Evolutionary conservation across 2,329 filamentous ascomycete genomes (phyloP).

Genomic region (Scedosporium dehoogii): DNA sequence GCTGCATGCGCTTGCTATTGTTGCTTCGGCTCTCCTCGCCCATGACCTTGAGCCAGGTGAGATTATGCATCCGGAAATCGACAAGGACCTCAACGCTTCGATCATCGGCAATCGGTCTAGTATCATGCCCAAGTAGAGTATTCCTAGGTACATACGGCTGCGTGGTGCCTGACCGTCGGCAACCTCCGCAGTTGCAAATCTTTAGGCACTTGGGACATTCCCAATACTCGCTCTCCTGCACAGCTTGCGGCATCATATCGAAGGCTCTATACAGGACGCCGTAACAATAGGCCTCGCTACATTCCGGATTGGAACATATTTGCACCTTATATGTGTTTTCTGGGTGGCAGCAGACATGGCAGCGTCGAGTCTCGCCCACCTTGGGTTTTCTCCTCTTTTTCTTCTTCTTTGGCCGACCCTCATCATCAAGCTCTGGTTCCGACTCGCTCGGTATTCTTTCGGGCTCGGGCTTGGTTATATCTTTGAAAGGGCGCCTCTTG

Average conservation of each 20-base stretch:
- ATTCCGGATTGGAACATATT: slow-evolving; percentile 60
- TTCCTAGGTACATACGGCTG: slow-evolving; percentile 77
- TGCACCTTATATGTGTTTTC: slow-evolving; percentile 81
- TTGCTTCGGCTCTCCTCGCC: slow-evolving; percentile 49
- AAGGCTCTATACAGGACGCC: slow-evolving; percentile 88
- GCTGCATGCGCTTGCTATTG: slow-evolving; percentile 47
- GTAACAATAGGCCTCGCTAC: slow-evolving; percentile 76
- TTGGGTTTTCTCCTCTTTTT: slow-evolving; percentile 47
- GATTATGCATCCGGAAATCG: slow-evolving; percentile 82
- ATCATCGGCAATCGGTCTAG: slow-evolving; percentile 78
- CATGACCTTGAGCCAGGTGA: slow-evolving; percentile 63
- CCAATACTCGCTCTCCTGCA: slow-evolving; percentile 77
- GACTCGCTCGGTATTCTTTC: slow-evolving; percentile 37
- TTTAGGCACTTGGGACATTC: slow-evolving; percentile 77
- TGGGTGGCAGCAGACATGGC: slow-evolving; percentile 74
- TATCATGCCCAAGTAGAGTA: slow-evolving; percentile 84
- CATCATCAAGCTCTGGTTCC: slow-evolving; percentile 53
- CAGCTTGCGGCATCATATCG: slow-evolving; percentile 73
- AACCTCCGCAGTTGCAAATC: slow-evolving; percentile 80
- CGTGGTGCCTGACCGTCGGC: slow-evolving; percentile 57
- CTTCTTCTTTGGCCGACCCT: slow-evolving; percentile 48
- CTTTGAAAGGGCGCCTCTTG: slow-evolving; percentile 67
- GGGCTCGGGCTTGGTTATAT: slow-evolving; percentile 55
- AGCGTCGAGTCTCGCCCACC: slow-evolving; percentile 47
- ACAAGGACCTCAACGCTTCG: slow-evolving; percentile 85